phyloP scores from a whole-genome alignment of 2,329 filamentous ascomycete species.

The Aspergillus thermomutatus region DNA sequence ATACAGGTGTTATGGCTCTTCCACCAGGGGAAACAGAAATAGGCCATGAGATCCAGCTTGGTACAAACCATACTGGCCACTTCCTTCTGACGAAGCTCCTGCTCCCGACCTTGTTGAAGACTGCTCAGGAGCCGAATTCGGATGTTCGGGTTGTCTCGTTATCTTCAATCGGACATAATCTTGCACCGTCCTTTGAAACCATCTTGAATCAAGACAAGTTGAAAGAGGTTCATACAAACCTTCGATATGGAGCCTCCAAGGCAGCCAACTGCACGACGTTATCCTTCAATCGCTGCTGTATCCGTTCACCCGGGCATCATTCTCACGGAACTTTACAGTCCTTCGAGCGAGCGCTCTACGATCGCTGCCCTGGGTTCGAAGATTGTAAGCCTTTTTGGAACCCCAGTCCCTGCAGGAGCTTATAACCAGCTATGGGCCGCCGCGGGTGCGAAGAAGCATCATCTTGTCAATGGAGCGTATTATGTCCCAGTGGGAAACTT shows the following conservation, averaged over 20 bases:
- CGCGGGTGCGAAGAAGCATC: constrained; percentile 19
- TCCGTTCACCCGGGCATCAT: constrained; percentile 48
- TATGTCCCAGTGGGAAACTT: constrained; percentile 29
- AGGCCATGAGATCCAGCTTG: constrained; percentile 39
- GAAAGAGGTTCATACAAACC: constrained; percentile 30
- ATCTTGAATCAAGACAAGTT: constrained; percentile 30
- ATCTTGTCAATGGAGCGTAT: constrained; percentile 26
- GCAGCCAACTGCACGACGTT: constrained; percentile 44
- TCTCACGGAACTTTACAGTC: constrained; percentile 28
- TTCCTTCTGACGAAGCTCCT: constrained; percentile 36
- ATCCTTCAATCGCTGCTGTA: constrained; percentile 35
- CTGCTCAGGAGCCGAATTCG: constrained; percentile 16
- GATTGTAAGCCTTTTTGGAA: constrained; percentile 14
- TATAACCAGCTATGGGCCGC: constrained; percentile 30
- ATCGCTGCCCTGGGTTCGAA: constrained; percentile 10
- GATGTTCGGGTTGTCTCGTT: constrained; percentile 28
- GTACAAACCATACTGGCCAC: constrained; percentile 39
- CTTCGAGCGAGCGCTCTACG: constrained; percentile 11
- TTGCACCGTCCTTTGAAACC: constrained; percentile 23
- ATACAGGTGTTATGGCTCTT: constrained; percentile 43
- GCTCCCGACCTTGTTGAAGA: constrained; percentile 28
- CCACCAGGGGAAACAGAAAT: constrained; percentile 32
- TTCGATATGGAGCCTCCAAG: constrained; percentile 45
- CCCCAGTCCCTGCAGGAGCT: constrained; percentile 20
- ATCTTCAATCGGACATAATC: constrained; percentile 28